phyloP scores from a whole-genome alignment of 2,329 filamentous ascomycete species.

The Penicillium fuscoglaucum region DNA sequence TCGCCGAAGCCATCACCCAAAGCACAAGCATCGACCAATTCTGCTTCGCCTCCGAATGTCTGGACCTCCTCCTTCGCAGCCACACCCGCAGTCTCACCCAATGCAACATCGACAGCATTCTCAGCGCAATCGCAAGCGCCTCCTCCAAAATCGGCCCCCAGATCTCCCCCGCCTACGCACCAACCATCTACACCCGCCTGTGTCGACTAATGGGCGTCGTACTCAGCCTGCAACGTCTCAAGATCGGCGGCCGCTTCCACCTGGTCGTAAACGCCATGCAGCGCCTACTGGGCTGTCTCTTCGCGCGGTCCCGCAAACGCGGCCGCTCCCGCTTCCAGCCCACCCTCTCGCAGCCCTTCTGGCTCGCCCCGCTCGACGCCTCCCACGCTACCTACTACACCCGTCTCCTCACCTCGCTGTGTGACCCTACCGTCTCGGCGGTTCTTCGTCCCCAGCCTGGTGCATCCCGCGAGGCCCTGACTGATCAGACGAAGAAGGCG shows the following conservation, averaged over 20 bases:
- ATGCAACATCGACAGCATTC: conserved; percentile 47
- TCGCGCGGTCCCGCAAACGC: conserved; percentile 47
- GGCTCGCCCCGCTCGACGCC: conserved; percentile 39
- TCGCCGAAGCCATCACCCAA: conserved; percentile 32
- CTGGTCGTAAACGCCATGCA: conserved; percentile 58
- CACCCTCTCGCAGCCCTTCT: conserved; percentile 33
- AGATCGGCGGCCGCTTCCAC: conserved; percentile 61
- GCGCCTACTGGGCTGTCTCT: conserved; percentile 56
- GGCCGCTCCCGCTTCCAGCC: conserved; percentile 30
- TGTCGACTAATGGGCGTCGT: conserved; percentile 56
- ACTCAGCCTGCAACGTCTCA: conserved; percentile 58
- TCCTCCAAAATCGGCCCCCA: conserved; percentile 38
- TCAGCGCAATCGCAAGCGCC: conserved; percentile 40
- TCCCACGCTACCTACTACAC: conserved; percentile 53
- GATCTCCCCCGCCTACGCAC: conserved; percentile 34
- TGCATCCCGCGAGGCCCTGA: conserved; percentile 49
- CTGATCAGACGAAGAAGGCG: conserved; percentile 61
- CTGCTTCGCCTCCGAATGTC: conserved; percentile 41
- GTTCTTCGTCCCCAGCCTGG: conserved; percentile 44
- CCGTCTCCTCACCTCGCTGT: conserved; percentile 60
- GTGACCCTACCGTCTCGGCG: conserved; percentile 60
- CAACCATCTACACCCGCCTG: conserved; percentile 54
- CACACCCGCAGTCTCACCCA: conserved; percentile 47
- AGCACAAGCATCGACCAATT: conserved; percentile 42
- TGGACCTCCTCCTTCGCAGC: conserved; percentile 42